Evolutionary conservation across 257 asterid genomes (phyloP).

Genomic region (Plantago elongata): DNA sequence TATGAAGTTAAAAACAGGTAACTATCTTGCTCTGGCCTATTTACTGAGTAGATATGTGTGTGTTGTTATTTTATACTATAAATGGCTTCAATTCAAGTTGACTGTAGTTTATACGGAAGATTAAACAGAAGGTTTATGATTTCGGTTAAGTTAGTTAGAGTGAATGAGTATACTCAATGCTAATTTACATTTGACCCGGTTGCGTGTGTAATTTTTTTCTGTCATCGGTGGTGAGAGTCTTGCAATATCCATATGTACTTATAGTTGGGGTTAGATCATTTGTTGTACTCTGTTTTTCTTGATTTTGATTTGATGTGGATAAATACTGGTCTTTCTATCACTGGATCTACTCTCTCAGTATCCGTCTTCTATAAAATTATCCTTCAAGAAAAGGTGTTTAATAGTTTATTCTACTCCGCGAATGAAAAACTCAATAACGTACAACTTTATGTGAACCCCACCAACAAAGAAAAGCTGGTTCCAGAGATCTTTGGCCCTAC

Average conservation of each 20-base stretch:
- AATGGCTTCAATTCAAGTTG: neutral
- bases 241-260: neutral
- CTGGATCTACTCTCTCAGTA: no score
- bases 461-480: no score
- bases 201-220: neutral
- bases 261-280: neutral
- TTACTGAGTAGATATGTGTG: neutral
- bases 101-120: neutral
- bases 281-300: no score
- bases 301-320: no score
- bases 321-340: no score
- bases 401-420: no score
- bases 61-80: neutral
- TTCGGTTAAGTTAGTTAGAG: neutral
- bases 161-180: neutral
- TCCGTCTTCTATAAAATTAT: no score
- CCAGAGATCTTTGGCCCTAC: no score
- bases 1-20: conserved; percentile 80
- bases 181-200: no score
- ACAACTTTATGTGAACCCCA: no score
- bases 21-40: neutral
- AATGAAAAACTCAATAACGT: no score
- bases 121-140: neutral
- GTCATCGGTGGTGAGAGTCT: neutral
- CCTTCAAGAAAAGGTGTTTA: neutral